Conservation (phyloP, 2,329 filamentous ascomycete species). For the Sclerotinia borealis region DNA sequence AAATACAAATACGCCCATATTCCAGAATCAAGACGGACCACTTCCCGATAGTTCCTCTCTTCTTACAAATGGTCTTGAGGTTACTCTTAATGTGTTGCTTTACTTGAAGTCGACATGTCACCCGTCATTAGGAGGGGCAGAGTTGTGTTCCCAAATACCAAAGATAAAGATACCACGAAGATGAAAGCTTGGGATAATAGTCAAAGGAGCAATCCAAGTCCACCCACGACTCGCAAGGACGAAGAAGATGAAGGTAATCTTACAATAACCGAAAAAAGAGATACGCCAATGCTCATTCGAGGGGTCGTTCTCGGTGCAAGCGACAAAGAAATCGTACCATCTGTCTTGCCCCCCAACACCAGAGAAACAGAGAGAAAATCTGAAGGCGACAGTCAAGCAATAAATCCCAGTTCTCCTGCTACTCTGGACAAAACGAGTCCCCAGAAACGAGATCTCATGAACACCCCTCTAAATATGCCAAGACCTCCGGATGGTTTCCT, state of each 20-base stretch:
- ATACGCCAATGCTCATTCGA: not conserved
- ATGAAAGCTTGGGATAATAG: rapidly evolving
- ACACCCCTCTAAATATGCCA: not conserved
- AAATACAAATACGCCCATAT: not conserved
- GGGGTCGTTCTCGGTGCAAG: not conserved
- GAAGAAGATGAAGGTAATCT: not conserved
- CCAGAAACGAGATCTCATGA: too few species aligned
- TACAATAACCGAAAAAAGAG: not conserved
- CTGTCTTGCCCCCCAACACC: too few species aligned
- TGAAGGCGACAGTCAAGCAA: not conserved
- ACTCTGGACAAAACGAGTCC: not conserved
- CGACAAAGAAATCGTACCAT: rapidly evolving
- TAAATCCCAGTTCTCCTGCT: not conserved
- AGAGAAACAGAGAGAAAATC: not conserved
- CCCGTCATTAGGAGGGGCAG: not conserved
- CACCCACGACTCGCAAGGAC: not conserved
- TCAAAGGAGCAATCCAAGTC: not conserved
- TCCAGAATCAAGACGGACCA: not conserved
- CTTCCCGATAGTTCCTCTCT: not conserved
- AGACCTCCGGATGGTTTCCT: not conserved
- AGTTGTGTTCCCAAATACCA: not conserved
- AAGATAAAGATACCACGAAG: not conserved
- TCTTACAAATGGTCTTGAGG: not conserved
- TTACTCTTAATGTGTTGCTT: too few species aligned
- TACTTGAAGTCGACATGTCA: too few species aligned